Base-by-base conservation (phyloP, 2,329 filamentous ascomycete genomes). In the Cercospora sp. region DNA sequence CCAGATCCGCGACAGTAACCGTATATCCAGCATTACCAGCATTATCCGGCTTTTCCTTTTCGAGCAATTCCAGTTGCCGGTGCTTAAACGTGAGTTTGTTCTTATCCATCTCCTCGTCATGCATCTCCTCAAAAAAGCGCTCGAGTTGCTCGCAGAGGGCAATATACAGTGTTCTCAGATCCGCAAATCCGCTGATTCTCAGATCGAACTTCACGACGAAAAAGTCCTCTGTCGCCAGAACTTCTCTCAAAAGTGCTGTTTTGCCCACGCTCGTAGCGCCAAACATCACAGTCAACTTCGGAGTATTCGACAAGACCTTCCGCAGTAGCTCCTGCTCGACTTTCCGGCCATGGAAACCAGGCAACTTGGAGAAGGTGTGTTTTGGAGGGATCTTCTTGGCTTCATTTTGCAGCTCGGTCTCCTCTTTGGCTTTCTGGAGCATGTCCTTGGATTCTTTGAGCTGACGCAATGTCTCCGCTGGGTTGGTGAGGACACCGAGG, bases 171-270 rank as follows among this genome's bases (percentile, higher is more conserved):
- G 63, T 70, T 23, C 65, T 64, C 30, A 71, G 20, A 62, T 71
- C 66, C n/a, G 69, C 69, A 40, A 71, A 71, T 0, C 69, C 69
- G 26, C 65, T 68, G 3, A 71, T 71, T 5, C 69, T 65, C 3
- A 71, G 61, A 55, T 71, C 69, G 26, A 71, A 71, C 33, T 71
- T 71, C 30, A 71, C 66, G 3, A 71, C 69, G 30, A 64, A 71
- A 61, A 70, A 71, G 28, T 71, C 69, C 9, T 71, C 69, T 2
- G 69, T 70, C 7, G 69, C 69, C 2, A 71, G 64, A 3, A 71
- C 68, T 60, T 71, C 68, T 18, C 69, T 28, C 60, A 71, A 61
- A 31, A 71, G 53, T 10, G 69, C 69, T 13, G 69, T 71, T 57
- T 71, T 71, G 57, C 69, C 69, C 23, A 71, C 69, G 36, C 65